Conservation (phyloP, 306 rosid species). For the Quercus robur region DNA sequence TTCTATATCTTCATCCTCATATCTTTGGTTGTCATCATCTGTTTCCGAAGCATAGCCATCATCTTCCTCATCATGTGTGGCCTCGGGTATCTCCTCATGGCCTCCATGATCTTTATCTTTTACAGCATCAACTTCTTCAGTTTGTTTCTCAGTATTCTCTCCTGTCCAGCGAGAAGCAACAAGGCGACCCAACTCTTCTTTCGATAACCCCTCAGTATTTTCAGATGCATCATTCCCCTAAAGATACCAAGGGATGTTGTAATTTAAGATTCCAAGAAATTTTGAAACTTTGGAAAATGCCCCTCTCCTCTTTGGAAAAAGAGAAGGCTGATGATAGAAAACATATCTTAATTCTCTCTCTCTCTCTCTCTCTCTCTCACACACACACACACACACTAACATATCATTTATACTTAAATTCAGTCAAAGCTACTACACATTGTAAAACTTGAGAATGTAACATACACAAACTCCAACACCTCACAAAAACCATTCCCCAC, state of each 20-base stretch:
- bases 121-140: slow-evolving; percentile 38
- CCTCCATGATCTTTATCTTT: slow-evolving; percentile 40
- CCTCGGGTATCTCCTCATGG: slow-evolving; percentile 37
- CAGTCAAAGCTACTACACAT: not conserved
- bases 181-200: slow-evolving; percentile 94
- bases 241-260: slow-evolving; percentile 12
- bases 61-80: slow-evolving; percentile 45
- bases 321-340: no score
- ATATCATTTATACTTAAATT: not conserved
- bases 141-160: slow-evolving; percentile 51
- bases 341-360: no score
- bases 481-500: no score
- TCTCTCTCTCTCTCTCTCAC: no score
- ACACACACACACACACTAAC: not conserved
- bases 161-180: slow-evolving; percentile 99
- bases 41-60: slow-evolving; percentile 81
- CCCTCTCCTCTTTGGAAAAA: no score
- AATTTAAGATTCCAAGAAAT: no score
- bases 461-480: no score
- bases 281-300: no score
- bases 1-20: slow-evolving; percentile 49
- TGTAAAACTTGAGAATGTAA: no score
- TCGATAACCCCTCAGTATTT: slow-evolving; percentile 71
- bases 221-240: slow-evolving; percentile 58
- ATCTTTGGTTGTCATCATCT: slow-evolving; percentile 61